Conservation (phyloP, 2,329 filamentous ascomycete genomes). For the Magnaporthiopsis rhizophila region DNA sequence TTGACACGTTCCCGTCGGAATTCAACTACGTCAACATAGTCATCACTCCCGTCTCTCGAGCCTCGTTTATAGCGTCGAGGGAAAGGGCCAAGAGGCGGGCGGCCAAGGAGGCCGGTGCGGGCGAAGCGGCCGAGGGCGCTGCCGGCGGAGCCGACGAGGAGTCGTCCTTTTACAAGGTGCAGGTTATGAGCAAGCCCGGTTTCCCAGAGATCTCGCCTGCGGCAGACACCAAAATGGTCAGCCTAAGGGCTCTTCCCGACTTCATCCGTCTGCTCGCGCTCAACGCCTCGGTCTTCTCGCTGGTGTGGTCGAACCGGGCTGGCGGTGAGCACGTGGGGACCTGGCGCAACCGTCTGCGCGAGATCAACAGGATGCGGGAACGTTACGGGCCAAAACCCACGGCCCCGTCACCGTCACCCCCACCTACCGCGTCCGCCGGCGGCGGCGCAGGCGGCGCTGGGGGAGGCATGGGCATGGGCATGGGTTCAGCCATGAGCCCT, state of each 20-base stretch:
- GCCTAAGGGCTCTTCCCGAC: conserved; percentile 68
- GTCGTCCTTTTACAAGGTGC: conserved; percentile 72
- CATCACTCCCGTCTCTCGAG: conserved; percentile 77
- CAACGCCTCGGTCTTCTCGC: conserved; percentile 87
- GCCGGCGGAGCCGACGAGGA: neutral
- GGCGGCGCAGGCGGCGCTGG: conserved; percentile 15
- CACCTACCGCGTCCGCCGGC: conserved; percentile 23
- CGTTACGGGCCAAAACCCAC: conserved; percentile 44
- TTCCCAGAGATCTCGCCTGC: conserved; percentile 91
- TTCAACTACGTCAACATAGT: conserved; percentile 98
- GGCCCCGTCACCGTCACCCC: conserved; percentile 23
- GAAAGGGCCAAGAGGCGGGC: conserved; percentile 23
- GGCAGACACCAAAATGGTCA: conserved; percentile 82
- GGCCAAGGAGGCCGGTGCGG: conserved; percentile 26
- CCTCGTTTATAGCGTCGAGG: conserved; percentile 63
- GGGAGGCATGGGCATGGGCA: neutral
- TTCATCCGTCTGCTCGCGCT: conserved; percentile 85
- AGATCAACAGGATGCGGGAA: conserved; percentile 76
- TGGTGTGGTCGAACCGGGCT: conserved; percentile 75
- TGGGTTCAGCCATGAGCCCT: neutral
- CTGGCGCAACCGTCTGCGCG: conserved; percentile 79
- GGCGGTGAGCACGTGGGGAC: conserved; percentile 79
- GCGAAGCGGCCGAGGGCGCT: conserved; percentile 9
- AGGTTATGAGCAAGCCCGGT: conserved; percentile 77
- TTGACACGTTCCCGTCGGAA: conserved; percentile 86